Conservation (phyloP, 202 grass and related monocot genomes). For the Elaeis oleifera region DNA sequence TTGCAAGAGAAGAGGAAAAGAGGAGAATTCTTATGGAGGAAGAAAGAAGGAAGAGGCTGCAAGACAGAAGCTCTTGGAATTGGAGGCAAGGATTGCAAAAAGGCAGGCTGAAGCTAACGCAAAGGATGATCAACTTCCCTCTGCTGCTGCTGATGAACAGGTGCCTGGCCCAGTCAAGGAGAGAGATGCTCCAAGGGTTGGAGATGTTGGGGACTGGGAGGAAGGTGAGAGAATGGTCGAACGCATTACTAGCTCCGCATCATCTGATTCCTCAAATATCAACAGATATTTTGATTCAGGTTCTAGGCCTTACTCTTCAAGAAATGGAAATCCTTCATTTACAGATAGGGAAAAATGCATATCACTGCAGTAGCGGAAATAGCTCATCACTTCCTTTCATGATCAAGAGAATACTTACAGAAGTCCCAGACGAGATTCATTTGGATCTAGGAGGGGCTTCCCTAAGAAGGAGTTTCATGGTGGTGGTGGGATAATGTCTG, state of each 20-base stretch:
- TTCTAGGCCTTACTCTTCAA: constrained; percentile 39
- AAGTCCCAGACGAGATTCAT: constrained; percentile 34
- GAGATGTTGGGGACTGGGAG: constrained; percentile 37
- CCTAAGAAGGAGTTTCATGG: constrained; percentile 44
- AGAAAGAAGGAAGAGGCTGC: constrained; percentile 87
- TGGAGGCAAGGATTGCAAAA: constrained; percentile 81
- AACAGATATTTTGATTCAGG: constrained; percentile 46
- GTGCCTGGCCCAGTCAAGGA: constrained; percentile 29
- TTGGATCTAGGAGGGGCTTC: constrained; percentile 37
- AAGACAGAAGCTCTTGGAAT: constrained; percentile 66
- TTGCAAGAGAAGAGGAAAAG: constrained; percentile 86
- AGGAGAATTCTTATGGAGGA: constrained; percentile 57
- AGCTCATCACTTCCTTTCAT: constrained; percentile 33
- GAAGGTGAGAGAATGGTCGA: constrained; percentile 53
- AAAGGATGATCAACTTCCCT: constrained; percentile 27
- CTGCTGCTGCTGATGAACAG: constrained; percentile 35
- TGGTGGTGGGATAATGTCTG: constrained; percentile 29
- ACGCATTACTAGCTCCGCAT: constrained; percentile 37
- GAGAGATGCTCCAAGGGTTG: constrained; percentile 23
- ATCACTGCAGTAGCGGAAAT: constrained; percentile 11
- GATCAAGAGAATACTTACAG: constrained; percentile 43
- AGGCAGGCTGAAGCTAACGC: constrained; percentile 40
- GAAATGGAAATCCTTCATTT: constrained; percentile 37
- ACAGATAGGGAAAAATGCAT: constrained; percentile 50
- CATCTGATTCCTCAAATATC: constrained; percentile 43